A percentile compares a stretch with the other conserved stretches of the same genome.
These are phyloP conservation scores for Phytophthora fragariae DNA, from an alignment of 352 stramenopile species.

Conservation along the genomic window DNA sequence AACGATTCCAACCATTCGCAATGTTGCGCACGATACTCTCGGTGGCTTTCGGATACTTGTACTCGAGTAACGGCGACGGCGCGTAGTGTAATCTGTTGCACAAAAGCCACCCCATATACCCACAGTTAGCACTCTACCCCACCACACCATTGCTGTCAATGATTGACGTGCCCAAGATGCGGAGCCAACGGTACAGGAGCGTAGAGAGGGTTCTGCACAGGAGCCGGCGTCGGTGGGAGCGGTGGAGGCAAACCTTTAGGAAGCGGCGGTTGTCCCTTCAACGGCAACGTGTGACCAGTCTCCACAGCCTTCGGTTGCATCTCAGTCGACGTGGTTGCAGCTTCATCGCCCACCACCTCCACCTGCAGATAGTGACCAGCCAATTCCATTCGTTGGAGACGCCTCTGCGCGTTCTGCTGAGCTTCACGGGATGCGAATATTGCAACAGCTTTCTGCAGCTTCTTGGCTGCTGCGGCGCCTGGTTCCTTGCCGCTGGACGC, in stretches of 20 bases:
- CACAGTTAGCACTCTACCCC: background rate
- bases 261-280: slow-evolving; percentile 35
- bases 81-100: slow-evolving; percentile 79
- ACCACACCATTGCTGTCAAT: background rate
- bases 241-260: slow-evolving; percentile 44
- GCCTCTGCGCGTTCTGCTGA: slow-evolving; percentile 47
- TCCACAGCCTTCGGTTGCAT: slow-evolving; percentile 9
- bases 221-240: slow-evolving; percentile 27
- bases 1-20: slow-evolving; percentile 70
- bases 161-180: slow-evolving; percentile 68
- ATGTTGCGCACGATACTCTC: slow-evolving; percentile 88
- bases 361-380: slow-evolving; percentile 59
- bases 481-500: slow-evolving; percentile 44
- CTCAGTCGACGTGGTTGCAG: slow-evolving; percentile 16
- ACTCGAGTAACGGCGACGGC: slow-evolving; percentile 83
- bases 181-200: slow-evolving; percentile 64
- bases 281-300: background rate
- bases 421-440: slow-evolving; percentile 44
- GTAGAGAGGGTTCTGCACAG: slow-evolving; percentile 28
- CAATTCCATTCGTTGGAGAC: slow-evolving; percentile 59
- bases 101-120: slow-evolving; percentile 2
- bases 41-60: slow-evolving; percentile 88
- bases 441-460: slow-evolving; percentile 57
- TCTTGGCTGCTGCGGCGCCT: slow-evolving; percentile 17
- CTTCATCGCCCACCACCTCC: slow-evolving; percentile 31